Conservation (phyloP, 2,329 filamentous ascomycete species). For the Oidium heveae region DNA sequence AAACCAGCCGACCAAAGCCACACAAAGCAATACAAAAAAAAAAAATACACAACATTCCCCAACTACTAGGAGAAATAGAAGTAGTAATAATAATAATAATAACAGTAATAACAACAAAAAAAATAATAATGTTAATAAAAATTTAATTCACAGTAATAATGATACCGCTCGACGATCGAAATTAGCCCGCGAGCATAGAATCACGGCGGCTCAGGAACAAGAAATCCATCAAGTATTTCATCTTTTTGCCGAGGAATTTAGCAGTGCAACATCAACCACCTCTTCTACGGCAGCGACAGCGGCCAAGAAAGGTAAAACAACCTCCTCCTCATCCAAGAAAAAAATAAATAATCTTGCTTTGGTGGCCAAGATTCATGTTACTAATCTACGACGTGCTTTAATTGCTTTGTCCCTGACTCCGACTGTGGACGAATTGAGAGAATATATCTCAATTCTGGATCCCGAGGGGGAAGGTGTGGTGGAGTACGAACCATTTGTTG, state of each 20-base stretch:
- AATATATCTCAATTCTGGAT: constrained; percentile 62
- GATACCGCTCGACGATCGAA: constrained; percentile 42
- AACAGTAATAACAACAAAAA: no score
- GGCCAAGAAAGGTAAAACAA: neutral
- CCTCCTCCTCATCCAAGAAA: no score
- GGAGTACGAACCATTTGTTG: constrained; percentile 58
- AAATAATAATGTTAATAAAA: no score
- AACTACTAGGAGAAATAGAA: no score
- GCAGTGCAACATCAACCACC: constrained; percentile 10
- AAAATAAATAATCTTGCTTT: no score
- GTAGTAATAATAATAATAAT: no score
- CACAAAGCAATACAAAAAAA: no score
- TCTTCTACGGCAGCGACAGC: neutral
- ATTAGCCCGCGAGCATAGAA: constrained; percentile 75
- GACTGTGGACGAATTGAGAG: constrained; percentile 38
- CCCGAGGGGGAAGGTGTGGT: constrained; percentile 58
- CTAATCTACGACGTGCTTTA: neutral
- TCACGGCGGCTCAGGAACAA: constrained; percentile 59
- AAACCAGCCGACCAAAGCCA: no score
- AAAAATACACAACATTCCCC: no score
- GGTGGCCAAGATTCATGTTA: neutral
- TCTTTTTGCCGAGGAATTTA: constrained; percentile 37
- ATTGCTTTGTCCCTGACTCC: constrained; percentile 65
- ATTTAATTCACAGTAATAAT: no score
- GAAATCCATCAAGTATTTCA: constrained; percentile 81